Evolutionary conservation across 2,329 filamentous ascomycete genomes (phyloP), one percentile per base, ranked within the genome.

Genomic region (Fonsecaea erecta): DNA sequence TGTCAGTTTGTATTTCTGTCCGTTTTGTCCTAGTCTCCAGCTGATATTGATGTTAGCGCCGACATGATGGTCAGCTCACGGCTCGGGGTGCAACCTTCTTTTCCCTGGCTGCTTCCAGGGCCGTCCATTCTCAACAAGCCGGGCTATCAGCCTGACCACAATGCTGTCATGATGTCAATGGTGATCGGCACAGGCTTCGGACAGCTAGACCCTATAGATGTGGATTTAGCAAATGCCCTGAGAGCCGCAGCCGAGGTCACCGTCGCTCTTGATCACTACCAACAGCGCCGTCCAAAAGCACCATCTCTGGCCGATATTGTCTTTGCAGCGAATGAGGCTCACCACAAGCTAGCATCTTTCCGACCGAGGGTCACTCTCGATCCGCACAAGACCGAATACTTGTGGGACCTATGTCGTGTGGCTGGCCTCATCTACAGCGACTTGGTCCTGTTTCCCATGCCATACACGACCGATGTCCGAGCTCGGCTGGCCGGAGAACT

Each of bases 391-490:
- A 8, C 32, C 16, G 51, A 55, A 5, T 26, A 40, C 37, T 43
- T 66, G 52, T 52, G 51, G 24, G 24, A 56, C 26, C 43, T 66
- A 3, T 66, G 64, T 52, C 61, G 51, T 12, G 24, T 43, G 52
- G 55, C 60, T 11, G 64, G 60, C 8, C 61, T 66, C 34, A 66
- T 66, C 43, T 66, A 66, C 52, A 63, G 46, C 40, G 64, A 66
- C 18, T 18, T 66, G 37, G 64, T 66, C 3, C 8, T 66, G 18
- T 64, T 60, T 52, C 56, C 60, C 3, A 21, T 66, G 14, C 64
- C 64, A 34, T 18, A 40, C 8, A 57, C 51, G 14, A 56, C 51
- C 18, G 51, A 18, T 21, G 52, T 46, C 51, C 63, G 52, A 52
- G 56, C 60, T 37, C 46, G 56, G 21, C 32, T 63, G 12, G 60